A percentile compares a stretch with the other conserved stretches of the same genome.
Conservation (phyloP, 1,139 yeast genomes). For the Suzukiozyma palmioleophila region DNA sequence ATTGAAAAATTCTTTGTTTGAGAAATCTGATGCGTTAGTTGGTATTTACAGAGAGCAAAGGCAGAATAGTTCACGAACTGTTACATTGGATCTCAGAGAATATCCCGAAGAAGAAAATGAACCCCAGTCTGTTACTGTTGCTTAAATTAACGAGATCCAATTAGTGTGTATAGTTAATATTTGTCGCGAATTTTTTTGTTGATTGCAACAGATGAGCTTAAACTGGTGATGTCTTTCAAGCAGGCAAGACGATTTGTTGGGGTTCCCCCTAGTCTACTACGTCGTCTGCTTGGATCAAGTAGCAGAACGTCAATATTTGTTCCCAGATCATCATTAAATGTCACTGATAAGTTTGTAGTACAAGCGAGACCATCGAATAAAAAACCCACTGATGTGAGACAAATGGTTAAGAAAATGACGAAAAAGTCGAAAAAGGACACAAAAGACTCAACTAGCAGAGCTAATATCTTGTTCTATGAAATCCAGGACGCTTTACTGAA, state of each 20-base stretch:
- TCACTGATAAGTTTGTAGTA: background rate
- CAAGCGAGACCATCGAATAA: background rate
- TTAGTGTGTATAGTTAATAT: slow-evolving; percentile 1
- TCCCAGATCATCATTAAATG: background rate
- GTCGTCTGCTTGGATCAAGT: background rate
- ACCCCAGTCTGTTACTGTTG: slow-evolving; percentile 10
- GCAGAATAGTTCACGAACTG: slow-evolving; percentile 69
- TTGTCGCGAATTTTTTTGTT: slow-evolving; percentile 2
- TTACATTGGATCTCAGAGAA: slow-evolving; percentile 69
- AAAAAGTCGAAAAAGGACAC: slow-evolving; percentile 25
- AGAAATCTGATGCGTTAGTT: slow-evolving; percentile 83
- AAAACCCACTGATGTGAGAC: background rate
- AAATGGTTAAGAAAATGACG: slow-evolving; percentile 5
- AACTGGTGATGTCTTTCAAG: background rate
- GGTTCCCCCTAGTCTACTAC: background rate
- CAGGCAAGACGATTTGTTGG: background rate
- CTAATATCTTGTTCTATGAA: slow-evolving; percentile 20
- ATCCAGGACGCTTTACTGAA: slow-evolving; percentile 19
- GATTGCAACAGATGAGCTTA: background rate
- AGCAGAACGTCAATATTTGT: slow-evolving; percentile 1
- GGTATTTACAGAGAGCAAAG: slow-evolving; percentile 89
- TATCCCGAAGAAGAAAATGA: slow-evolving; percentile 43
- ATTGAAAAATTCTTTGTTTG: slow-evolving; percentile 81
- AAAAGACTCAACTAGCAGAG: slow-evolving; percentile 23
- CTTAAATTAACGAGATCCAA: background rate